Conservation (phyloP, 1,284 basidiomycete genomes). For the Fomes fomentarius region DNA sequence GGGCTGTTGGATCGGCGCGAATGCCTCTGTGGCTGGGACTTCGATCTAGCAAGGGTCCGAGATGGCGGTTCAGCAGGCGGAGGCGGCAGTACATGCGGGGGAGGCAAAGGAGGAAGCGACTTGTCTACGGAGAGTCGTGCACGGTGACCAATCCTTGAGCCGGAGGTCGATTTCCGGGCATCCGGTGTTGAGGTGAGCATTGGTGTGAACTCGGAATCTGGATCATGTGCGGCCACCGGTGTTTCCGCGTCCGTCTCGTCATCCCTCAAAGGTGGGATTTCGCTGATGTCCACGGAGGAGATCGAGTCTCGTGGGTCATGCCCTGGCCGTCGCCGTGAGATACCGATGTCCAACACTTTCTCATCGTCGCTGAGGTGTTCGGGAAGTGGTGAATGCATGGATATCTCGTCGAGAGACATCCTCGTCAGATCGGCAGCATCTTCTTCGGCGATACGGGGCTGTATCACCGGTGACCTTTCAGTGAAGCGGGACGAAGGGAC, state of each 20-base stretch:
- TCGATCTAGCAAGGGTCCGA: conserved; percentile 8
- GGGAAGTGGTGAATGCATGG: conserved; percentile 24
- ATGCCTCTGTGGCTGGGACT: conserved; percentile 4
- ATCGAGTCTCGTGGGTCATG: conserved; percentile 29
- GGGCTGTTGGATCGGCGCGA: conserved; percentile 40
- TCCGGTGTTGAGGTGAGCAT: background rate
- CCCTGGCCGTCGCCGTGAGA: conserved; percentile 12
- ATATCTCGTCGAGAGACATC: conserved; percentile 34
- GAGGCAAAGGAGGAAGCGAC: conserved; percentile 32
- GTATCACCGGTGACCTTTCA: conserved; percentile 27
- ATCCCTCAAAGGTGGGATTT: conserved; percentile 41
- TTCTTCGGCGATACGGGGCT: conserved; percentile 33
- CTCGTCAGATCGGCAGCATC: conserved; percentile 33
- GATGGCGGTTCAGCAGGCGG: conserved; percentile 3
- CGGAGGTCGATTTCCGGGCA: background rate
- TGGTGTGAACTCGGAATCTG: background rate
- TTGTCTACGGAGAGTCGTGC: conserved; percentile 22
- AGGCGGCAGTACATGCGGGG: conserved; percentile 11
- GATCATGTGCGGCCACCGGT: conserved; percentile 4
- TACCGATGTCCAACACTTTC: conserved; percentile 26
- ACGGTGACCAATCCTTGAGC: background rate
- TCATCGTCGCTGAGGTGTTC: conserved; percentile 32
- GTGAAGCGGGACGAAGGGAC: conserved; percentile 16
- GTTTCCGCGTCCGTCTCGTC: conserved; percentile 28
- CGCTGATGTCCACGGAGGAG: conserved; percentile 46